Evolutionary conservation across 2,329 filamentous ascomycete species (phyloP).

Genomic region (Xylaria digitata): DNA sequence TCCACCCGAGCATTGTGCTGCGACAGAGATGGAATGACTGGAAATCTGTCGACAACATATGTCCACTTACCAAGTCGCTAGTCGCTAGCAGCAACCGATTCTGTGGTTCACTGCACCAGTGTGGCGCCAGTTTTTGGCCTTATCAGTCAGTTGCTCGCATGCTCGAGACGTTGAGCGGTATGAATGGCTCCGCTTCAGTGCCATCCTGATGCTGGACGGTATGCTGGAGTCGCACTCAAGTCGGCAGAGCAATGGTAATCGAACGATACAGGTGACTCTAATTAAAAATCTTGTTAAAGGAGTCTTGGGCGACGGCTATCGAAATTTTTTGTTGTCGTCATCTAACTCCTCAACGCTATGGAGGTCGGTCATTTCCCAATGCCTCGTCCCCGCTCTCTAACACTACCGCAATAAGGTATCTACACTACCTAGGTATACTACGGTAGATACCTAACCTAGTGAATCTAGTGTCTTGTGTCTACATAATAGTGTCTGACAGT

Average conservation of each 20-base stretch:
- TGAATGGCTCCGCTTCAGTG: constrained; percentile 6
- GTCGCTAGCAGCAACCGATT: constrained; percentile 3
- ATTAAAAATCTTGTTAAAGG: constrained; percentile 7
- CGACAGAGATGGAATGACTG: constrained; percentile 20
- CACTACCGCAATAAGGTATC: constrained; percentile 1
- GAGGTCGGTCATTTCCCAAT: constrained; percentile 24
- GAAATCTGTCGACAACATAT: constrained; percentile 23
- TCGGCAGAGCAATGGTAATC: constrained; percentile 4
- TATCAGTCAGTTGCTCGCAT: constrained; percentile 29
- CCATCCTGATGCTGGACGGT: background rate
- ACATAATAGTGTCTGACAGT: background rate
- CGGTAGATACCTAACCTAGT: background rate
- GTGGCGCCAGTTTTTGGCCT: constrained; percentile 3
- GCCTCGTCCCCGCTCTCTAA: constrained; percentile 20
- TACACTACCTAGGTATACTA: constrained; percentile 1
- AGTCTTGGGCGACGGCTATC: constrained; percentile 1
- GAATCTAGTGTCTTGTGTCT: background rate
- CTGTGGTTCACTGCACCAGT: constrained; percentile 11
- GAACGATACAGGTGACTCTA: constrained; percentile 9
- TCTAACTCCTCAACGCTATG: constrained; percentile 6
- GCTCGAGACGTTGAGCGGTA: constrained; percentile 3
- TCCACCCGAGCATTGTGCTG: constrained; percentile 22
- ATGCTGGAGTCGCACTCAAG: background rate
- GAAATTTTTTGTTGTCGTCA: constrained; percentile 21
- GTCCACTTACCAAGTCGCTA: background rate